Conservation (phyloP, 192 early-diverging fungal species). For the Paraglomus occultum region DNA sequence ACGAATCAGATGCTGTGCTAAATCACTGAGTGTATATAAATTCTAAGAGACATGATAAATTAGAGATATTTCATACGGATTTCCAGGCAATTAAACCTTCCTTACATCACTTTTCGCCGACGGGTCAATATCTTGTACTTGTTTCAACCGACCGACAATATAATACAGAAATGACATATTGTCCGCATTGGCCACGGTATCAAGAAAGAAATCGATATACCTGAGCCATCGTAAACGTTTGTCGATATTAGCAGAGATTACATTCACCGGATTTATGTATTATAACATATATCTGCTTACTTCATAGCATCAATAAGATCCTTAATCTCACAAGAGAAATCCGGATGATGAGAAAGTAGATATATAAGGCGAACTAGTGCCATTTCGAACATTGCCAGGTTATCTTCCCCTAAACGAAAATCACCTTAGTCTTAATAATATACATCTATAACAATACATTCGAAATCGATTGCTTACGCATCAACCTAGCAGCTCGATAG, state of each 20-base stretch:
- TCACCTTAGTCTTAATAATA: neutral
- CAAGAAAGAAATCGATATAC: conserved; percentile 87
- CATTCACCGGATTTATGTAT: neutral
- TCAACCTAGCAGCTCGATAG: neutral
- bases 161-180: conserved; percentile 85
- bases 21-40: conserved; percentile 81
- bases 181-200: conserved; percentile 70
- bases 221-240: conserved; percentile 7
- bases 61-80: neutral
- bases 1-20: conserved; percentile 77
- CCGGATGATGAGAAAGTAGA: conserved; percentile 82
- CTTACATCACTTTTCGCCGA: conserved; percentile 50
- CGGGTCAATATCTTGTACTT: conserved; percentile 55
- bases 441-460: neutral
- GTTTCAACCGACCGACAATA: conserved; percentile 74
- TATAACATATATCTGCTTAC: neutral
- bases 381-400: conserved; percentile 53
- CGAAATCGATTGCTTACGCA: neutral
- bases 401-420: conserved; percentile 28
- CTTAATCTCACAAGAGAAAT: conserved; percentile 54
- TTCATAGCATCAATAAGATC: conserved; percentile 55
- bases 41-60: conserved; percentile 38
- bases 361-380: conserved; percentile 65
- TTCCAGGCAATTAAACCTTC: too few species aligned
- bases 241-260: neutral